Evolutionary conservation across 2,329 filamentous ascomycete genomes (phyloP).

Genomic region (Scedosporium apiospermum): DNA sequence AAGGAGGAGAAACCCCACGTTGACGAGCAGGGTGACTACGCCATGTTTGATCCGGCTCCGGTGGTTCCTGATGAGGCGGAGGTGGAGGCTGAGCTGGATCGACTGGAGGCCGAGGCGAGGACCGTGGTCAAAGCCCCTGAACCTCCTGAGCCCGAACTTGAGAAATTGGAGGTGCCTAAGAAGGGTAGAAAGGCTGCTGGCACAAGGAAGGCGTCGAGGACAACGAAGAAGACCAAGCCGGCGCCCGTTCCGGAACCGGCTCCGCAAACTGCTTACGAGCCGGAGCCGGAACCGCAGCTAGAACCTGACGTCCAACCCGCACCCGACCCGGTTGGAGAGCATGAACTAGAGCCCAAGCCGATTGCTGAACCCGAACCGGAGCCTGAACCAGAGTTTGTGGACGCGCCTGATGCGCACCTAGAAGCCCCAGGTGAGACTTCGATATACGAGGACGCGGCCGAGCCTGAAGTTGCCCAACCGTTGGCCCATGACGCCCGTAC

Average conservation of each 20-base stretch:
- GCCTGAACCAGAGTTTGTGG: slow-evolving; percentile 9
- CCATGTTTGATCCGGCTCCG: slow-evolving; percentile 43
- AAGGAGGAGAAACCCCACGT: slow-evolving; percentile 16
- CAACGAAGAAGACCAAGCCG: slow-evolving; percentile 25
- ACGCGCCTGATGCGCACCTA: slow-evolving; percentile 10
- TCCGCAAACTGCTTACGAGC: slow-evolving; percentile 7
- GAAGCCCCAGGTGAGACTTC: slow-evolving; percentile 8
- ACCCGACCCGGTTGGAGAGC: slow-evolving; percentile 15
- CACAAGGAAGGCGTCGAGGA: slow-evolving; percentile 41
- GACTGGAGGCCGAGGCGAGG: slow-evolving; percentile 40
- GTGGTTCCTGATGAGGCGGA: slow-evolving; percentile 34
- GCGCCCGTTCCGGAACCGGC: slow-evolving; percentile 14
- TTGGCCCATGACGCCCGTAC: slow-evolving; percentile 33
- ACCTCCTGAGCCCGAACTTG: slow-evolving; percentile 14
- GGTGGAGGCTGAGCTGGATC: slow-evolving; percentile 40
- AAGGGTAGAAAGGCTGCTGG: slow-evolving; percentile 39
- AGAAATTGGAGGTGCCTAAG: slow-evolving; percentile 38
- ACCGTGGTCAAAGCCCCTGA: slow-evolving; percentile 17
- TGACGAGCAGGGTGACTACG: slow-evolving; percentile 28
- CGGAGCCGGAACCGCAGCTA: slow-evolving; percentile 13
- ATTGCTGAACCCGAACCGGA: slow-evolving; percentile 12
- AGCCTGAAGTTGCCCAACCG: slow-evolving; percentile 20
- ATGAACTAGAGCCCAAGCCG: slow-evolving; percentile 11
- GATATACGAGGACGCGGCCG: slow-evolving; percentile 14
- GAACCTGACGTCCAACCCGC: slow-evolving; percentile 7